phyloP scores from a whole-genome alignment of 805 yeast species.

The Ogataea allantospora region DNA sequence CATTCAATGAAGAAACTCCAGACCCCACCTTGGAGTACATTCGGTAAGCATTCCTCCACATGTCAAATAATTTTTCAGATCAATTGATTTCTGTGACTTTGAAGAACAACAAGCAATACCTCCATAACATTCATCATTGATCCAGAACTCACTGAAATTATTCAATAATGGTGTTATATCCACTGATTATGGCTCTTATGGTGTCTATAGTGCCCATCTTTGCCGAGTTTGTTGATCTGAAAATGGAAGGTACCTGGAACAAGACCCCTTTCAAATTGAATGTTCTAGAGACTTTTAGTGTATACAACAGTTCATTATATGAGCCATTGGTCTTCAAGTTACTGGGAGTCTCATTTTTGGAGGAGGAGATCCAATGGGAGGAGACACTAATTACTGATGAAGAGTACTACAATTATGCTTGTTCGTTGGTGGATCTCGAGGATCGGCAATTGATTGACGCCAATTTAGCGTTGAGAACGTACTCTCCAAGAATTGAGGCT shows the following conservation, averaged over 20 bases:
- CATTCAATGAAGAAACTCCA: constrained; percentile 1
- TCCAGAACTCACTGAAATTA: neutral
- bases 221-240: constrained; percentile 28
- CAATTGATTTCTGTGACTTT: neutral
- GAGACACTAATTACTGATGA: constrained; percentile 25
- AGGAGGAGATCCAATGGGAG: constrained; percentile 28
- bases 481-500: constrained; percentile 63
- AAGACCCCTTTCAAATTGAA: constrained; percentile 41
- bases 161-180: constrained; percentile 2
- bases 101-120: no score
- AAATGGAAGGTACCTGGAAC: constrained; percentile 40
- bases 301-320: constrained; percentile 38
- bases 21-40: constrained; percentile 4
- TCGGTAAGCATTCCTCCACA: constrained; percentile 9
- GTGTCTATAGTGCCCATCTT: constrained; percentile 1
- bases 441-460: constrained; percentile 36
- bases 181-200: constrained; percentile 1
- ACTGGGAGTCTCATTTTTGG: constrained; percentile 24
- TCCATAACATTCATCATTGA: neutral
- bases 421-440: constrained; percentile 14
- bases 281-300: constrained; percentile 40
- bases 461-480: constrained; percentile 44
- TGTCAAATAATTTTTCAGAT: neutral
- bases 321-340: constrained; percentile 32
- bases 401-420: constrained; percentile 26